These are phyloP conservation scores for Schwanniomyces pseudopolymorphus DNA, from an alignment of 805 yeast species.

Conservation along the genomic window DNA sequence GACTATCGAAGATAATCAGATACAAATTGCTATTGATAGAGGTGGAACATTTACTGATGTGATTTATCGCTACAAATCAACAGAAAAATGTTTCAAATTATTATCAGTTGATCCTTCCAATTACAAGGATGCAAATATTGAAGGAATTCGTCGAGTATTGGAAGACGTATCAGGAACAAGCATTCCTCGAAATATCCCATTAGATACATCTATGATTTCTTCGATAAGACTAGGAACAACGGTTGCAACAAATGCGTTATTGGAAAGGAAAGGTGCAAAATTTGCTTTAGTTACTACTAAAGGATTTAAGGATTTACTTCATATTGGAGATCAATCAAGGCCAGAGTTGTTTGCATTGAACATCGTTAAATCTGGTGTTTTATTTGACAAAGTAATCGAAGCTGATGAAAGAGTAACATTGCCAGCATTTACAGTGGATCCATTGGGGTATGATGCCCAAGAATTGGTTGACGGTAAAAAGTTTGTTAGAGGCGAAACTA, in stretches of 20 bases:
- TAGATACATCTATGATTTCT: conserved; percentile 15
- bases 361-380: conserved; percentile 16
- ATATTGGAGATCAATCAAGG: conserved; percentile 21
- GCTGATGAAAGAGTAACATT: conserved; percentile 20
- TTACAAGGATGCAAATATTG: conserved; percentile 18
- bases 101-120: conserved; percentile 18
- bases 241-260: conserved; percentile 23
- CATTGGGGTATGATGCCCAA: conserved; percentile 14
- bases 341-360: conserved; percentile 20
- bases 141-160: conserved; percentile 19
- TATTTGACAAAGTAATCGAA: conserved; percentile 16
- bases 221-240: conserved; percentile 31
- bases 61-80: conserved; percentile 1
- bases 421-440: conserved; percentile 18
- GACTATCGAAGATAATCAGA: conserved; percentile 7
- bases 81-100: conserved; percentile 28
- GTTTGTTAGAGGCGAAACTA: conserved; percentile 58
- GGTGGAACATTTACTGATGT: conserved; percentile 94
- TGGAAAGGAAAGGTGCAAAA: conserved; percentile 20
- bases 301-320: conserved; percentile 20
- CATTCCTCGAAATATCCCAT: conserved; percentile 24
- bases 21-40: conserved; percentile 34
- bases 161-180: conserved; percentile 9
- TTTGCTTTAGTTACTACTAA: conserved; percentile 19
- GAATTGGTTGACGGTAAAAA: conserved; percentile 23